Evolutionary conservation across 2,329 filamentous ascomycete genomes (phyloP), one percentile per base, ranked within the genome.

Genomic region (Fusarium globosum): DNA sequence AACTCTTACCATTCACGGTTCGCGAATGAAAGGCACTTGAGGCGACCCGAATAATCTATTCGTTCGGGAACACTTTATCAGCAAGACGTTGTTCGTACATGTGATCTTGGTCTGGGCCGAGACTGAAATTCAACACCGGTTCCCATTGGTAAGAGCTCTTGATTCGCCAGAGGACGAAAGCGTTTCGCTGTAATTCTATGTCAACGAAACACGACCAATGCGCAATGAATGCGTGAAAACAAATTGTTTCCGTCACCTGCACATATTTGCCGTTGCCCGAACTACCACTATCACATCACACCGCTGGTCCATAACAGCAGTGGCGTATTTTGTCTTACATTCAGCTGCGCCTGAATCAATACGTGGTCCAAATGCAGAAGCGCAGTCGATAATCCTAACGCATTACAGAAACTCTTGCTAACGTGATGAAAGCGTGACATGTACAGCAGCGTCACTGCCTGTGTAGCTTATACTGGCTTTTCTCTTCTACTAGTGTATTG

Each of bases 401-500:
- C 35, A 10, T 18, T 39, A 13, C 23, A 18, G 23, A 39, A 28
- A 16, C 14, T 10, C 14, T 28, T 28, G 21, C 35, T 13, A n/a
- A 13, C 6, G 23, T 14, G 10, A 7, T 4, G 51, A 18, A 2
- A 38, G 3, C 13, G 10, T 21, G 11, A 13, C 4, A 14, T 28
- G 35, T 23, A 39, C 18, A n/a, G 23, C 5, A 53, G 7, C 23
- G 14, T 39, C 51, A 53, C 20, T 53, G 2, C 7, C 7, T 21
- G 1, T 38, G 51, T 53, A 38, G 7, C 35, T 20, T 28, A 5
- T 53, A 53, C 51, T 28, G 14, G 0, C 1, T 9, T 28, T n/a
- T n/a, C 7, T 18, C 1, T 9, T 14, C 10, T 21, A 0, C 5
- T n/a, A 4, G 14, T 9, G 2, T 4, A n/a, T 18, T 13, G 2